Base-by-base conservation (phyloP, 169 alveolate genomes). In the Eimeria brunetti region DNA sequence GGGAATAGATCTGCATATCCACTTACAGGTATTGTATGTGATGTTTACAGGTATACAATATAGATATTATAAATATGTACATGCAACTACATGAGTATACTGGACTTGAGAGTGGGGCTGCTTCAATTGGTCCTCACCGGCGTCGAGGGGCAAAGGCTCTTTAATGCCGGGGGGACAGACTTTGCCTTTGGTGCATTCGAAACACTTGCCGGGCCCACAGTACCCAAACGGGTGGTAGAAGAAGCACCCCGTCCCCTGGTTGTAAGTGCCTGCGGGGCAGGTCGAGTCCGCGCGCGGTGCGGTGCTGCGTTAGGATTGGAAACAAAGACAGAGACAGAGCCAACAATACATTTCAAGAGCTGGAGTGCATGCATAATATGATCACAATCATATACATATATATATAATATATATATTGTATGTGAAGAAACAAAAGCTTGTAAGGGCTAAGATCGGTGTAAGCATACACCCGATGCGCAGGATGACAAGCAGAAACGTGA, bases 191-290 rank as follows among this genome's bases (percentile, higher is more conserved):
- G 16, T 27, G 64, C 89, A 80, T 24, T 16, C 9, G 89, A 22
- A 49, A 33, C 89, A 80, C 51, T 49, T 80, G 51, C 89, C 89
- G 9, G 7, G 41, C n/a, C 44, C 89, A 27, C 89, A 80, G 69
- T 80, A 49, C 36, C 89, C 89, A 44, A 80, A 51, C 20, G 89
- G 89, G 60, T 67, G 69, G 41, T 80, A 80, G 22, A 44, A 44
- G 11, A 49, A 80, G 58, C 89, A 80, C n/a, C 89, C 89, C 9
- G 89, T 44, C 46, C 89, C 89, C 46, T 80, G 89, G 64, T 44
- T 41, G 64, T 80, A 80, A 41, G 41, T n/a, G 38, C 89, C 89
- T 80, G 6, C 24, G 20, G 89, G 89, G 64, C 89, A 80, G 33
- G 2, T 20, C 33, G 89, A 24, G 64, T 80, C 89, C 14, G 69